These are phyloP conservation scores for Triticum turgidum DNA, from an alignment of 176 grass and related monocot genomes.

Conservation along the genomic window DNA sequence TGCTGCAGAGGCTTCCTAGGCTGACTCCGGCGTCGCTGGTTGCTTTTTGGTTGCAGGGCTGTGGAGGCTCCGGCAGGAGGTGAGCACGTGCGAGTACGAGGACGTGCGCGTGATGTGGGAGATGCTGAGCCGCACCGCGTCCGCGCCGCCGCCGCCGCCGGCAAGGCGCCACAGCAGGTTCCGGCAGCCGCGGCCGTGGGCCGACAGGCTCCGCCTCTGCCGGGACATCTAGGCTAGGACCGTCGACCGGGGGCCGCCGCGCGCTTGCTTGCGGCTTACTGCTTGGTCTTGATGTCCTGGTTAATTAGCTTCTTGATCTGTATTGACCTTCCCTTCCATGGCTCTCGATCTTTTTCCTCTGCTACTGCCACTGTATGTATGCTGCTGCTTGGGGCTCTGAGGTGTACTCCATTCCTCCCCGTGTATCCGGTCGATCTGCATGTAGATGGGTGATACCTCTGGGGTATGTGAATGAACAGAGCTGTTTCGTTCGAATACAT, in stretches of 20 bases:
- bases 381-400: slow-evolving; percentile 23
- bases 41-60: slow-evolving; percentile 43
- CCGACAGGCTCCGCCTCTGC: slow-evolving; percentile 46
- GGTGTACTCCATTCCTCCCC: slow-evolving; percentile 56
- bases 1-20: too few species aligned
- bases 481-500: not conserved
- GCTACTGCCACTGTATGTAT: not conserved
- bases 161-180: slow-evolving; percentile 28
- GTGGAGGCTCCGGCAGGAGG: slow-evolving; percentile 84
- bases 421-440: slow-evolving; percentile 19
- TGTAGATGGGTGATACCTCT: slow-evolving; percentile 26
- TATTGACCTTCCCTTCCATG: not conserved
- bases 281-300: not conserved
- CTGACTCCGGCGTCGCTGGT: slow-evolving; percentile 7
- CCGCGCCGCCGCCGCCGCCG: slow-evolving; percentile 19
- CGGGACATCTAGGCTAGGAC: not conserved
- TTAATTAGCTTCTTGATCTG: not conserved
- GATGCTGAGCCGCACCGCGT: slow-evolving; percentile 68
- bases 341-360: not conserved
- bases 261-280: not conserved
- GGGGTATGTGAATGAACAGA: slow-evolving; percentile 68
- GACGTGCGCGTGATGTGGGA: slow-evolving; percentile 99
- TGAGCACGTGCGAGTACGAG: slow-evolving; percentile 99
- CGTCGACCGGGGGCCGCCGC: not conserved
- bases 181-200: slow-evolving; percentile 44